Conservation (phyloP, 75 land plant genomes). For the Ceratopteris richardii region DNA sequence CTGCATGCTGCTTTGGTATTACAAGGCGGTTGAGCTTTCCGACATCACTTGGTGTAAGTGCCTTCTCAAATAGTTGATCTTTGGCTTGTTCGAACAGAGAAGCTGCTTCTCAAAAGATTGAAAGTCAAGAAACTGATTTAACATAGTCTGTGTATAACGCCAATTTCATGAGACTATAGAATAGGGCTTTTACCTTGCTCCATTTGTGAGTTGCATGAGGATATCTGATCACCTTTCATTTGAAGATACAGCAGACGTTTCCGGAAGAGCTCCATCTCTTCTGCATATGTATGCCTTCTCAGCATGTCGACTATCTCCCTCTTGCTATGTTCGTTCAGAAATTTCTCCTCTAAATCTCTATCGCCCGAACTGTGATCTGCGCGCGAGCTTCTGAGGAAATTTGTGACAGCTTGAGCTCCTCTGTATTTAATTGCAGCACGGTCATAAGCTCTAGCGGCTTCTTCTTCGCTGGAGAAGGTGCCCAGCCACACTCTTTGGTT, state of each 20-base stretch:
- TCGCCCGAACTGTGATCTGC: no score
- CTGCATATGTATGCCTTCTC: constrained; percentile 58
- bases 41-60: constrained; percentile 88
- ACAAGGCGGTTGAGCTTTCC: no score
- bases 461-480: constrained; percentile 68
- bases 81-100: no score
- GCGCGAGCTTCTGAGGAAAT: constrained; percentile 40
- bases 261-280: no score
- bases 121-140: neutral
- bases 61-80: constrained; percentile 84
- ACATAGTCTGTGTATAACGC: no score
- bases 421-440: constrained; percentile 67
- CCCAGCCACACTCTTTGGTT: constrained; percentile 87
- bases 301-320: constrained; percentile 84
- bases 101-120: no score
- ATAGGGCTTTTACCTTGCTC: no score
- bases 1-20: constrained; percentile 94
- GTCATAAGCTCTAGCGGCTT: constrained; percentile 76
- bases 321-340: constrained; percentile 53
- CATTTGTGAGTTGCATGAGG: no score
- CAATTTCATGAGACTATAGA: no score
- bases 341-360: no score
- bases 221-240: no score
- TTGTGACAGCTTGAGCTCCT: constrained; percentile 74
- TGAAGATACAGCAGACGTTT: no score